Percentiles rank a stretch among this genome's conserved stretches.
These are phyloP conservation scores for Drechslerella stenobrocha DNA, from an alignment of 2,329 filamentous ascomycete species.

Conservation along the genomic window DNA sequence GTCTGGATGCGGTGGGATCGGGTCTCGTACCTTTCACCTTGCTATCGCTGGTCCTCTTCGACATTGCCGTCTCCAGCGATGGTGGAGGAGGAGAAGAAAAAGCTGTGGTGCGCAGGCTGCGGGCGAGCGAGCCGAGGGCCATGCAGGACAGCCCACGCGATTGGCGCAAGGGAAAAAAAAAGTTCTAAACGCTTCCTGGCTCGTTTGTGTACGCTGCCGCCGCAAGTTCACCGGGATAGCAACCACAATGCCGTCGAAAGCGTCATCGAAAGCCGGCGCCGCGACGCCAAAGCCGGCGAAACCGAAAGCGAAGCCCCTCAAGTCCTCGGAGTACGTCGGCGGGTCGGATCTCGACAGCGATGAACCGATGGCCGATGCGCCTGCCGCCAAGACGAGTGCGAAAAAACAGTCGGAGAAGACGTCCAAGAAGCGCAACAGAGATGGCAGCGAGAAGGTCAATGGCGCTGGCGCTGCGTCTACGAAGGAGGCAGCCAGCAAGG, in stretches of 20 bases:
- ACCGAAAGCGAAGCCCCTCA: constrained; percentile 20
- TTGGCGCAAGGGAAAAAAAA: constrained; percentile 24
- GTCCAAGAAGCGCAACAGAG: constrained; percentile 43
- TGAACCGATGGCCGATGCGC: constrained; percentile 42
- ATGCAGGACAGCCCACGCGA: constrained; percentile 26
- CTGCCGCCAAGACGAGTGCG: constrained; percentile 17
- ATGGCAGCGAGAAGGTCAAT: constrained; percentile 43
- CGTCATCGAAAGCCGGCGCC: constrained; percentile 10
- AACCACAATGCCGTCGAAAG: constrained; percentile 39
- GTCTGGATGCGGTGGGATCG: background rate
- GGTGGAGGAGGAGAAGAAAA: background rate
- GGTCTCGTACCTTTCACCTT: constrained; percentile 48
- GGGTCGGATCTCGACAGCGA: constrained; percentile 36
- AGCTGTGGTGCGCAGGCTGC: background rate
- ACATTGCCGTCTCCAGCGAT: constrained; percentile 38
- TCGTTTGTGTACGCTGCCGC: constrained; percentile 10
- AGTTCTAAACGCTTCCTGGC: constrained; percentile 1
- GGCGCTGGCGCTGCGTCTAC: constrained; percentile 10
- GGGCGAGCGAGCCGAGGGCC: constrained; percentile 18
- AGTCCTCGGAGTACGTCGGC: constrained; percentile 38
- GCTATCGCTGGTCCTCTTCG: constrained; percentile 51
- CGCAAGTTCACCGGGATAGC: constrained; percentile 2
- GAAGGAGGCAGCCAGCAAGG: constrained; percentile 7
- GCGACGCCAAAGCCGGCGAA: constrained; percentile 28
- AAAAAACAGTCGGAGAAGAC: constrained; percentile 34